Base-by-base conservation (phyloP, 78 protist genomes). In the Dictyostelium firmibasis region DNA sequence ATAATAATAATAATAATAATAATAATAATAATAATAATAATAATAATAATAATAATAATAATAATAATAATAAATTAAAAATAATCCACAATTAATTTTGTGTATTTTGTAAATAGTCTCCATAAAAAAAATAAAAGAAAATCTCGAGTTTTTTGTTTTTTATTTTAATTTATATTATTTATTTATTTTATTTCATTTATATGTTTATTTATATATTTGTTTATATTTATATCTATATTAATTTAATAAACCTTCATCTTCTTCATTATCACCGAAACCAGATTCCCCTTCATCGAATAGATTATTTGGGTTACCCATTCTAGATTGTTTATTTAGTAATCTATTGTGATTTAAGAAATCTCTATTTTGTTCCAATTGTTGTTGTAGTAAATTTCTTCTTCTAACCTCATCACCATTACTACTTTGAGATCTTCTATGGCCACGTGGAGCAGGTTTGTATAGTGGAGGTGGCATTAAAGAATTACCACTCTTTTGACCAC, bases 371-470 rank as follows among this genome's bases (percentile, higher is more conserved):
- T 89, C 94, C 69, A 89, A 20, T 79, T 87, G 93, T 69, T 89
- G 94, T 33, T 89, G 94, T n/a, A 89, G n/a, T 23, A 89, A 20
- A 76, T 89, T 81, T 50, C 94, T 81, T 60, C 87, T 69, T 78
- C 94, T 57, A 53, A 89, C 33, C n/a, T 89, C 94, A 69, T 89
- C 94, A 7, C 86, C 83, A 20, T 85, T 81, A 47, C 70, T 69
- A 70, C 87, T 81, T 60, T 89, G 94, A 47, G 87, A 81, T 64
- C 94, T 60, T 81, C 94, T 78, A 43, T 89, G 94, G 35, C 87
- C 87, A 67, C 94, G 69, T 18, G 75, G 6, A 4, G 47, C 36
- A 14, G 87, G 81, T 69, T 33, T 62, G 44, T 43, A 33, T 8
- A 60, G 4, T 84, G 92, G 92, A 77, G 92, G 92, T 76, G 92